Conservation (phyloP, 2,329 filamentous ascomycete genomes). For the Ampelomyces quisqualis region DNA sequence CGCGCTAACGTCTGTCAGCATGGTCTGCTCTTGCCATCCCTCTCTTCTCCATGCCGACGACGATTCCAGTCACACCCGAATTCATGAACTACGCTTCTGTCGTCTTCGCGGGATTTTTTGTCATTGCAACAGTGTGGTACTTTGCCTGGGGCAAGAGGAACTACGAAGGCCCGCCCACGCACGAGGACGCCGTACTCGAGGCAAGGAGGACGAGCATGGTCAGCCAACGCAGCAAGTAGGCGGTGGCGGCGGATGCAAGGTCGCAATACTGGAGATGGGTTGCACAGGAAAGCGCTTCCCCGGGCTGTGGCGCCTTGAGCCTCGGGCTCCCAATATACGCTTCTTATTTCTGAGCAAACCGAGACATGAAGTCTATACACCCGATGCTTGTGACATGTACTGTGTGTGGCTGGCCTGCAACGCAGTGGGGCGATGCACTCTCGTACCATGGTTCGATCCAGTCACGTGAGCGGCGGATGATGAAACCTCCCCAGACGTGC, state of each 20-base stretch:
- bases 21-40: slow-evolving; percentile 70
- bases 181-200: slow-evolving; percentile 36
- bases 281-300: too few relatives aligned
- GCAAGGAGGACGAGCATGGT: slow-evolving; percentile 35
- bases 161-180: slow-evolving; percentile 61
- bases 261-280: too few relatives aligned
- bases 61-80: slow-evolving; percentile 59
- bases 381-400: too few relatives aligned
- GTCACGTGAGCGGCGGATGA: slow-evolving; percentile 3
- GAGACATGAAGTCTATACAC: too few relatives aligned
- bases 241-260: too few relatives aligned
- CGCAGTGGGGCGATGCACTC: too few relatives aligned
- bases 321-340: too few relatives aligned
- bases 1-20: slow-evolving; percentile 20
- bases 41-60: slow-evolving; percentile 71
- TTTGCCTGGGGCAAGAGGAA: slow-evolving; percentile 68
- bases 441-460: too few relatives aligned
- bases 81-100: slow-evolving; percentile 74
- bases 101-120: slow-evolving; percentile 67
- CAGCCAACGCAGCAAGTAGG: slow-evolving; percentile 22
- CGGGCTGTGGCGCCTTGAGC: too few relatives aligned
- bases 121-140: slow-evolving; percentile 67
- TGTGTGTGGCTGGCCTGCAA: too few relatives aligned
- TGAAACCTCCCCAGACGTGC: slow-evolving; percentile 1
- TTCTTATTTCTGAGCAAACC: too few relatives aligned